Percentiles rank a stretch among this genome's conserved stretches.
These are phyloP conservation scores for Eucommia ulmoides DNA, from an alignment of 257 asterid genomes.

Conservation along the genomic window DNA sequence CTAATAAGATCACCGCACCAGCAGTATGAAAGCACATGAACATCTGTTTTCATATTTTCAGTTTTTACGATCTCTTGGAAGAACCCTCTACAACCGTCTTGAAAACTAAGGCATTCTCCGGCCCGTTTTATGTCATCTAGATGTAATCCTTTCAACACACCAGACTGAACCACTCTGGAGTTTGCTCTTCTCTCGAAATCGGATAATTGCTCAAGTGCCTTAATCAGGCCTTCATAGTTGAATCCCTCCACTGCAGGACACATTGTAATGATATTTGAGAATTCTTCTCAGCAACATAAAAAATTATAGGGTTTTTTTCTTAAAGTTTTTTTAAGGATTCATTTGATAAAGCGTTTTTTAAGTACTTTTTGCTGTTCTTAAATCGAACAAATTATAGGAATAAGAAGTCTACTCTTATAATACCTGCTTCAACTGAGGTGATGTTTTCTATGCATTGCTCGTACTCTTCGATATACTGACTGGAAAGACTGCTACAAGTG, in stretches of 20 bases:
- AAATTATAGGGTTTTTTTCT: no score
- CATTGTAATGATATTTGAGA: constrained; percentile 3
- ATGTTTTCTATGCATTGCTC: constrained; percentile 47
- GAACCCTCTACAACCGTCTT: constrained; percentile 43
- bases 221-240: constrained; percentile 41
- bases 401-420: no score
- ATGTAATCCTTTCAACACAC: constrained; percentile 40
- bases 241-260: constrained; percentile 22
- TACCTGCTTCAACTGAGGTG: constrained; percentile 21
- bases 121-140: constrained; percentile 36
- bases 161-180: constrained; percentile 33
- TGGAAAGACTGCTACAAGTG: constrained; percentile 35
- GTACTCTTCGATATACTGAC: constrained; percentile 42
- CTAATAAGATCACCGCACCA: constrained; percentile 54
- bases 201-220: constrained; percentile 42
- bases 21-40: constrained; percentile 49
- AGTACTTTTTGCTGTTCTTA: no score
- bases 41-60: constrained; percentile 14
- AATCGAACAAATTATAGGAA: no score
- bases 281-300: background rate
- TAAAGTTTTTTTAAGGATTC: no score
- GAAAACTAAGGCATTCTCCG: constrained; percentile 44
- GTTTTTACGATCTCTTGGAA: constrained; percentile 23
- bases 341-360: no score
- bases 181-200: constrained; percentile 43